phyloP scores from a whole-genome alignment of 148 eudicot species.

The Arctostaphylos glauca region DNA sequence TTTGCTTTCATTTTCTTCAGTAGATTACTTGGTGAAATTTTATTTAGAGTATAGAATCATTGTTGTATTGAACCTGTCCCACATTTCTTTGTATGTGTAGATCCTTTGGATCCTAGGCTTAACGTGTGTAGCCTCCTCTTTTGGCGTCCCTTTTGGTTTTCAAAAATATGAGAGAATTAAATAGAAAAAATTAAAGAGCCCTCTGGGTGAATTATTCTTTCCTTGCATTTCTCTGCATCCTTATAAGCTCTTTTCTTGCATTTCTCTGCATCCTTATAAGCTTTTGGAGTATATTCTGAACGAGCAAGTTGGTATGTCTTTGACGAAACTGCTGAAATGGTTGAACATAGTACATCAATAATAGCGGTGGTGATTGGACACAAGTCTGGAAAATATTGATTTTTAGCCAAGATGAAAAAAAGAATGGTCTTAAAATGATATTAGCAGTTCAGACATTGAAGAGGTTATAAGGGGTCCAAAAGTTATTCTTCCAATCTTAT shows the following conservation, averaged over 20 bases:
- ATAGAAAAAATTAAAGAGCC: too few relatives aligned
- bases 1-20: neutral
- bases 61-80: too few relatives aligned
- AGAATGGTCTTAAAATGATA: neutral
- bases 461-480: neutral
- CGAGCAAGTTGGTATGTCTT: neutral
- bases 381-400: neutral
- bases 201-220: too few relatives aligned
- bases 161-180: too few relatives aligned
- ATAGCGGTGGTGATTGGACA: neutral
- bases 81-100: neutral
- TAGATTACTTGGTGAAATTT: too few relatives aligned
- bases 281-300: neutral
- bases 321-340: too few relatives aligned
- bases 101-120: neutral
- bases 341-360: neutral
- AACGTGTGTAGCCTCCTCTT: neutral
- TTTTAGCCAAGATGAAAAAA: neutral
- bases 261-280: neutral
- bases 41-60: too few relatives aligned
- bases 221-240: too few relatives aligned
- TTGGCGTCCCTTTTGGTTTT: neutral
- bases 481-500: neutral
- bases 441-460: neutral
- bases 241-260: neutral